Conservation (phyloP, 805 yeast genomes). For the Blastobotrys parvus region DNA sequence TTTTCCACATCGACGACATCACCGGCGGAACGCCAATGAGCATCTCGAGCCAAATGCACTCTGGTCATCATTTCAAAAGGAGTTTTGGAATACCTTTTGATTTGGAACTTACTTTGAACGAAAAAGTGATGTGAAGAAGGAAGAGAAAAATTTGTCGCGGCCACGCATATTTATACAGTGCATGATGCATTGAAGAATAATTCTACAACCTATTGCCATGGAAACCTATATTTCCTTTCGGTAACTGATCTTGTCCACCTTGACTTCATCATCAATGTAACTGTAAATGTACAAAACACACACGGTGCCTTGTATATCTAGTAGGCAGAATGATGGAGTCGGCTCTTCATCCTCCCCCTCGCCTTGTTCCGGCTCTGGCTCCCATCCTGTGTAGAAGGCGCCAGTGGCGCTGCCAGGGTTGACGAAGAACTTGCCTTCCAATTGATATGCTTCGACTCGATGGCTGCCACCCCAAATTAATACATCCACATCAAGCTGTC, state of each 20-base stretch:
- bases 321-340: slow-evolving; percentile 81
- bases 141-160: not conserved
- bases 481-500: slow-evolving; percentile 88
- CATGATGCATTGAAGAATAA: not conserved
- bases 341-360: slow-evolving; percentile 21
- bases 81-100: slow-evolving; percentile 2
- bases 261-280: slow-evolving; percentile 69
- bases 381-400: slow-evolving; percentile 63
- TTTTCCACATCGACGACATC: slow-evolving; percentile 91
- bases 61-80: slow-evolving; percentile 64
- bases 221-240: slow-evolving; percentile 30
- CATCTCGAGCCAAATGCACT: slow-evolving; percentile 99
- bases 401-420: slow-evolving; percentile 98
- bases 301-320: slow-evolving; percentile 73
- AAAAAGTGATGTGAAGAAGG: not conserved
- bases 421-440: slow-evolving; percentile 89
- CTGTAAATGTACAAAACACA: slow-evolving; percentile 85
- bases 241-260: slow-evolving; percentile 79
- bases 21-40: slow-evolving; percentile 7
- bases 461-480: slow-evolving; percentile 91
- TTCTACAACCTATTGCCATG: not conserved
- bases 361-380: slow-evolving; percentile 30
- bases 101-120: slow-evolving; percentile 16
- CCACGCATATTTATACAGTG: not conserved
- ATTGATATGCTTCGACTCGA: slow-evolving; percentile 83